phyloP scores from a whole-genome alignment of 306 rosid genomes.

The Abrus pulchellus region DNA sequence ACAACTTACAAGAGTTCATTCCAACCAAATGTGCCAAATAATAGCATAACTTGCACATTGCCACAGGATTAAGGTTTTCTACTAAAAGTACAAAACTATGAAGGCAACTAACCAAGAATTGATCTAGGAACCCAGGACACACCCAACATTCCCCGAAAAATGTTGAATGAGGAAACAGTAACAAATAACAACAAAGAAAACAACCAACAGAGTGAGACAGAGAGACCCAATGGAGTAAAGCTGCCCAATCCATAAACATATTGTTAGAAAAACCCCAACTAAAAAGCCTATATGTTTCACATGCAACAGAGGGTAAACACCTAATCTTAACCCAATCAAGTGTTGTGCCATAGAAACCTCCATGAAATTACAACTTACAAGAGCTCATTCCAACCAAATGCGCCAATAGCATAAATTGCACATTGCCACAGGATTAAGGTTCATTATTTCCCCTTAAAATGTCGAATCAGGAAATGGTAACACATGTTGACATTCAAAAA shows the following conservation, averaged over 20 bases:
- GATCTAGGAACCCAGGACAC: no score
- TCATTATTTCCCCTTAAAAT: slow-evolving; percentile 7
- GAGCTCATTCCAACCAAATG: slow-evolving; percentile 7
- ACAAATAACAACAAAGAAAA: not conserved
- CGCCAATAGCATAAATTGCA: slow-evolving; percentile 22
- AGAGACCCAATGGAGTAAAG: no score
- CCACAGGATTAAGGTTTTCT: slow-evolving; percentile 7
- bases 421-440: not conserved
- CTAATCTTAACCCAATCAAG: not conserved
- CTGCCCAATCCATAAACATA: no score
- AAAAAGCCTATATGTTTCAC: no score
- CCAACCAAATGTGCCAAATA: slow-evolving; percentile 10
- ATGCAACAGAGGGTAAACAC: no score
- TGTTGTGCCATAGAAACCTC: not conserved
- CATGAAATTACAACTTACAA: not conserved
- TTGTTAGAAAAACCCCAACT: no score
- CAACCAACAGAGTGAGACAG: no score
- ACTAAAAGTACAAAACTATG: not conserved
- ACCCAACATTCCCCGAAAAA: not conserved
- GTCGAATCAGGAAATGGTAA: not conserved
- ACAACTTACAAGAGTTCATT: not conserved
- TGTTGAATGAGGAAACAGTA: not conserved
- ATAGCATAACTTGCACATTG: slow-evolving; percentile 17
- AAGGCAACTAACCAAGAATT: no score
- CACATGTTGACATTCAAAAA: not conserved